Base-by-base conservation (phyloP, 345 rosid genomes). In the Euphorbia peplus region DNA sequence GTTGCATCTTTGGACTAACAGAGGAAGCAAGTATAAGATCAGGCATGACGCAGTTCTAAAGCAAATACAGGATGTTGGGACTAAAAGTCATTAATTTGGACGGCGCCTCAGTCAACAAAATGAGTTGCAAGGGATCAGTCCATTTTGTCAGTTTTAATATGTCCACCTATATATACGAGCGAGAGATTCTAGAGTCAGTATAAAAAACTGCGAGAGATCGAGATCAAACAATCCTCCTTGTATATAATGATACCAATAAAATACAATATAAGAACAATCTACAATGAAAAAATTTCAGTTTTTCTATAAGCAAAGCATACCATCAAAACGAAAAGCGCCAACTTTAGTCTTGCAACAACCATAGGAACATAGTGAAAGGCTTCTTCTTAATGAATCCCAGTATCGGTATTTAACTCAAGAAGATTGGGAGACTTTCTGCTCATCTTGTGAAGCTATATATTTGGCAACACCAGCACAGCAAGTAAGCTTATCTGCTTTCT, bases 391-490 rank as follows among this genome's bases (percentile, higher is more conserved):
- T 19, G 4, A 30, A 12, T 35, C 51, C 32, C 18, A 16, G 16
- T 51, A 16, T 21, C 28, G 30, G 16, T 2, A 29, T 30, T 60
- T 14, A 11, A 64, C 25, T 64, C 63, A 46, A 64, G 65, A 32
- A 65, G 65, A 32, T 22, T 32, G 6, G 0, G 41, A 57, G 41
- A 9, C 18, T 22, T 79, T 80, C 64, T 66, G 67, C 12, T 54
- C 80, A 28, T 74, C 52, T 73, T 54, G 73, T 30, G 84, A 85
- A 61, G 60, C 80, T 35, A 85, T 70, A 70, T 80, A 88, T 58
- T 59, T 82, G 18, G 88, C 88, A 78, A 85, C 81, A 71, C 84
- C 90, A 8, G 83, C 84, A 50, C 92, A 88, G 77, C 84, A 88
- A 15, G 78, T 50, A 60, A 87, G 86, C 71, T 78, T 82, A 68